Conservation (phyloP, 331 rosid genomes). For the Saraca asoca region DNA sequence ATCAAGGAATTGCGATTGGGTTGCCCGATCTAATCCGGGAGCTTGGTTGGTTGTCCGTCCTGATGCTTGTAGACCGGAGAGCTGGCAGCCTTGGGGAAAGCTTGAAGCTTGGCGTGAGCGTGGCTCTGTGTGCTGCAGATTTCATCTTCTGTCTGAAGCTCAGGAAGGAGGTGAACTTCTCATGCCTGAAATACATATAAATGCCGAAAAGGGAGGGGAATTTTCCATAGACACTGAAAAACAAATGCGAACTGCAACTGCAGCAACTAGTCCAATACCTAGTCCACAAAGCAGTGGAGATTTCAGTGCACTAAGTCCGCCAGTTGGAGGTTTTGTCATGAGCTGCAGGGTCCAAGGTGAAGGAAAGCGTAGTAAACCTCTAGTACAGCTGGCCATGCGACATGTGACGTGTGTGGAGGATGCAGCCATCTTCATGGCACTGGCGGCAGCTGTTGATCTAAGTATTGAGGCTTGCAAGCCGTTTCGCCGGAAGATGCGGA, state of each 20-base stretch:
- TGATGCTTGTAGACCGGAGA: conserved; percentile 63
- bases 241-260: conserved; percentile 49
- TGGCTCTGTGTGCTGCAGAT: conserved; percentile 71
- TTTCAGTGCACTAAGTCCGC: conserved; percentile 66
- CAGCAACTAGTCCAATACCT: conserved; percentile 62
- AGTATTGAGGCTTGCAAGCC: conserved; percentile 84
- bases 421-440: conserved; percentile 93
- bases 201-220: conserved; percentile 83
- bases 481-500: conserved; percentile 65
- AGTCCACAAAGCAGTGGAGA: conserved; percentile 94
- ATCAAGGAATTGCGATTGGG: conserved; percentile 95
- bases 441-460: conserved; percentile 84
- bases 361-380: conserved; percentile 71
- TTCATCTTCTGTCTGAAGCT: conserved; percentile 71
- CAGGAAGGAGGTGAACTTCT: conserved; percentile 74
- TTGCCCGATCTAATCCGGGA: conserved; percentile 83
- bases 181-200: conserved; percentile 71
- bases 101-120: conserved; percentile 97
- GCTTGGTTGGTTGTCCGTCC: conserved; percentile 90
- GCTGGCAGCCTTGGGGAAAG: conserved; percentile 98
- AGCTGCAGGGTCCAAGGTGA: conserved; percentile 87
- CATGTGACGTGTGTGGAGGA: conserved; percentile 85
- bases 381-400: conserved; percentile 79
- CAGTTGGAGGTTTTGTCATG: conserved; percentile 83
- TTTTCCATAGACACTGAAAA: conserved; percentile 79